Evolutionary conservation across 2,329 filamentous ascomycete genomes (phyloP).

Genomic region (Aureobasidium sp.): DNA sequence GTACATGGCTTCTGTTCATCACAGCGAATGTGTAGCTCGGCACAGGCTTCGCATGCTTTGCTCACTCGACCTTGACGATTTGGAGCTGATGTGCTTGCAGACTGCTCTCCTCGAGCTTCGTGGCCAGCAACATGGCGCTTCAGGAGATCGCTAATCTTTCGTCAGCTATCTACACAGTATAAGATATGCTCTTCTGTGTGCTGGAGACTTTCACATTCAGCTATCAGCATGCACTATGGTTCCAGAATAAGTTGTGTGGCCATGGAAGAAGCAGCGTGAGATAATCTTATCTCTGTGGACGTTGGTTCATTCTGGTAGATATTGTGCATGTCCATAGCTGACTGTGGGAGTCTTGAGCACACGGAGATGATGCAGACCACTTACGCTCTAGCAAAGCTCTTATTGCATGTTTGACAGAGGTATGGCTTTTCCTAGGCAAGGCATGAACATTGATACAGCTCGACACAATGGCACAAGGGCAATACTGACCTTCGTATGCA

Average conservation of each 20-base stretch:
- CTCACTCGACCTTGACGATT: slow-evolving; percentile 36
- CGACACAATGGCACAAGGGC: not conserved
- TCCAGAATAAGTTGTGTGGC: too few relatives aligned
- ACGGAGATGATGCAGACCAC: slow-evolving; percentile 12
- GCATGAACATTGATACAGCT: not conserved
- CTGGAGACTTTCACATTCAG: too few relatives aligned
- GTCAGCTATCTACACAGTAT: not conserved
- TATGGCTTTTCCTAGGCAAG: slow-evolving; percentile 38
- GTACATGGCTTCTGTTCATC: slow-evolving; percentile 50
- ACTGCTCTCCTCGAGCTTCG: slow-evolving; percentile 30
- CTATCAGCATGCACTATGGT: too few relatives aligned
- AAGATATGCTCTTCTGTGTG: too few relatives aligned
- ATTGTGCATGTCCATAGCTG: not conserved
- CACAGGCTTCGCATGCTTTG: slow-evolving; percentile 48
- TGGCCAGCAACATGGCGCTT: slow-evolving; percentile 46
- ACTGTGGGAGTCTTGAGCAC: slow-evolving; percentile 32
- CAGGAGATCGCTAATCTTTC: slow-evolving; percentile 38
- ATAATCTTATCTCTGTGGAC: not conserved
- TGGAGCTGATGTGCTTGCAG: slow-evolving; percentile 26
- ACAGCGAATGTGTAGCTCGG: slow-evolving; percentile 46
- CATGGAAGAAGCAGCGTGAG: too few relatives aligned
- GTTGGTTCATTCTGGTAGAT: too few relatives aligned
- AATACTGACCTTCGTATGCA: slow-evolving; percentile 29
- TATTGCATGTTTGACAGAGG: slow-evolving; percentile 39
- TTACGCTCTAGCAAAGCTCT: slow-evolving; percentile 41